Evolutionary conservation across 495 filamentous ascomycete genomes (phyloP), one percentile per base, ranked within the genome.

Genomic region (Schizothecium vesticola): DNA sequence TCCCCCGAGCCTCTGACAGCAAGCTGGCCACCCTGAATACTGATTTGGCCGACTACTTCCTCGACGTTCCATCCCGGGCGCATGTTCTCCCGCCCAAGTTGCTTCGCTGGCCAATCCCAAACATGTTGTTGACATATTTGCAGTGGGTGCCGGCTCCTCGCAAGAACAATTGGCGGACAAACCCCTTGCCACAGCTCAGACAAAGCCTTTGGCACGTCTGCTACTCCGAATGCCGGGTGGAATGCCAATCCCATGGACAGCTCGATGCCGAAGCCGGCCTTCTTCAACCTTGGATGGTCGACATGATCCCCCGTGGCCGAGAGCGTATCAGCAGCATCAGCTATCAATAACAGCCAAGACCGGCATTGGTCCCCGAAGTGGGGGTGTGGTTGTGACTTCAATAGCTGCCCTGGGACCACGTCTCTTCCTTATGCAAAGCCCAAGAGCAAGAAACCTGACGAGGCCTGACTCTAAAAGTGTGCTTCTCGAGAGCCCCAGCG

Each of bases 251-350:
- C 36, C 11, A 67, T 69, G 13, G 65, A 68, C 28, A 70, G 31
- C 16, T 56, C 61, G 19, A 70, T 62, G 59, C 70, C 72, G 21
- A 77, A 73, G 1, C 73, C 72, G 2, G 76, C 75, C 51, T 69
- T 76, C 13, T 67, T 73, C 68, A 77, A 75, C 69, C 69, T 76
- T 29, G 67, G 75, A 13, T 76, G 70, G 68, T 70, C 74, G 23
- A 75, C 73, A 71, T 66, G 68, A 19, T 76, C 70, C 22, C 68
- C 70, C 4, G 74, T 75, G 9, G 69, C 28, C 19, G 62, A 66
- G 6, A 59, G 12, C 16, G 16, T 6, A 28, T 2, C 36, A 23
- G 43, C 21, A 57, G 55, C 24, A 60, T 64, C 56, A 66, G 13
- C 67, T 78, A 13, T 72, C 73, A 1, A 70, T 70, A 4, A 74